These are phyloP conservation scores for Brassica incana DNA, from an alignment of 345 rosid species.

Conservation along the genomic window DNA sequence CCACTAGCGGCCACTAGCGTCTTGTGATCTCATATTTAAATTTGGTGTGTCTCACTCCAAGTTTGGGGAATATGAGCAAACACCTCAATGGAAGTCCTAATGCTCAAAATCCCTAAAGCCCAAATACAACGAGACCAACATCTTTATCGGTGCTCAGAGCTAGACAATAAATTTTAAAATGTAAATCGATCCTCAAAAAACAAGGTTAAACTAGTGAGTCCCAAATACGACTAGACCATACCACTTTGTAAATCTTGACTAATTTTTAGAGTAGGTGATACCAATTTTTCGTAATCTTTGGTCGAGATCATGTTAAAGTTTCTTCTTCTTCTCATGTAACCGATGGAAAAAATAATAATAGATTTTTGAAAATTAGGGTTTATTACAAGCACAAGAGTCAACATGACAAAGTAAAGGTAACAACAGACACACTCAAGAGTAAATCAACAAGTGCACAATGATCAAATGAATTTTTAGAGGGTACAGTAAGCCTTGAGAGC, in stretches of 20 bases:
- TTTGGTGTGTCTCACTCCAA: neutral
- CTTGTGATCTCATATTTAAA: neutral
- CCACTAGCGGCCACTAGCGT: neutral
- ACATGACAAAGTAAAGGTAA: neutral
- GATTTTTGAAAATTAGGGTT: neutral
- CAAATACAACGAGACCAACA: neutral
- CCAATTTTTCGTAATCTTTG: neutral
- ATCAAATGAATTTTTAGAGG: neutral
- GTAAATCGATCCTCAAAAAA: neutral
- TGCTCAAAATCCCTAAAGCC: neutral
- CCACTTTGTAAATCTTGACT: neutral
- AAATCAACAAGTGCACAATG: neutral
- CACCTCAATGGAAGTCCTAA: neutral
- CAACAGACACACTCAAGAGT: conserved; percentile 10
- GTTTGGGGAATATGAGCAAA: neutral
- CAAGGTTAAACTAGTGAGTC: neutral
- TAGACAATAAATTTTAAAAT: neutral
- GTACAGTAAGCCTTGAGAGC: conserved; percentile 10
- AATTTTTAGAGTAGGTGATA: too few relatives aligned
- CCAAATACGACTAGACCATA: neutral
- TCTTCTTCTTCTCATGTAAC: neutral
- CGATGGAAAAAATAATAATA: neutral
- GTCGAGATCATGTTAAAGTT: neutral
- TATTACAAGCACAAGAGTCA: conserved; percentile 13
- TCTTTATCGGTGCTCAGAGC: neutral